phyloP scores from a whole-genome alignment of 441 rosid species.

The Jatropha podagrica region DNA sequence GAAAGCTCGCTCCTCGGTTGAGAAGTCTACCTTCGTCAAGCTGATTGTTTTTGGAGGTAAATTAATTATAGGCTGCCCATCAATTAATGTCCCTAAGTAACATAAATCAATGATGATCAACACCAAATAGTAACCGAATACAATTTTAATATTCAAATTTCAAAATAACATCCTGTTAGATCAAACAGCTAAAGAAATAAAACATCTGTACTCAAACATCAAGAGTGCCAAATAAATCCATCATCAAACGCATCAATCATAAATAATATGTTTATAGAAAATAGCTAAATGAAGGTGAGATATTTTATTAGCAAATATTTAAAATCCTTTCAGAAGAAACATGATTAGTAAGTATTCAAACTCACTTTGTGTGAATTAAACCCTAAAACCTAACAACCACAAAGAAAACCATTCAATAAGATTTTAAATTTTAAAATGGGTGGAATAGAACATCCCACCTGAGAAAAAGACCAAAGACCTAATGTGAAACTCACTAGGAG shows the following conservation, averaged over 20 bases:
- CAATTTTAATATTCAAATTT: slow-evolving; percentile 9
- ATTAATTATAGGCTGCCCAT: slow-evolving; percentile 80
- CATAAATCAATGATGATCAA: slow-evolving; percentile 27
- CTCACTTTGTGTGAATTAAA: background rate
- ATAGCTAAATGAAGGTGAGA: slow-evolving; percentile 1
- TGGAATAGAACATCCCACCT: background rate
- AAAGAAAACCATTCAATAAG: background rate
- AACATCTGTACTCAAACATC: background rate
- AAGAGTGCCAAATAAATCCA: background rate
- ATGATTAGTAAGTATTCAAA: background rate
- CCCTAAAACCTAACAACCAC: background rate
- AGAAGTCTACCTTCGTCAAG: slow-evolving; percentile 75
- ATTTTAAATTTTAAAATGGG: background rate
- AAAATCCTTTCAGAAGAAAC: slow-evolving; percentile 4
- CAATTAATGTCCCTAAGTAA: slow-evolving; percentile 72
- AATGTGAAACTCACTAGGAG: too few species aligned
- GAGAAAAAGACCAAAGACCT: background rate
- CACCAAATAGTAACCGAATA: slow-evolving; percentile 22
- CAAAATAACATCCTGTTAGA: slow-evolving; percentile 16
- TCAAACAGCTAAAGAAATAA: slow-evolving; percentile 12
- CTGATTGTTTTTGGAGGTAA: slow-evolving; percentile 73
- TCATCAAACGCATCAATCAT: background rate
- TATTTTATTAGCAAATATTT: background rate
- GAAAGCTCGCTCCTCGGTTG: slow-evolving; percentile 81
- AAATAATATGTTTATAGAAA: background rate